phyloP scores from a whole-genome alignment of 2,329 filamentous ascomycete species.

The Xylariaceae sp. region DNA sequence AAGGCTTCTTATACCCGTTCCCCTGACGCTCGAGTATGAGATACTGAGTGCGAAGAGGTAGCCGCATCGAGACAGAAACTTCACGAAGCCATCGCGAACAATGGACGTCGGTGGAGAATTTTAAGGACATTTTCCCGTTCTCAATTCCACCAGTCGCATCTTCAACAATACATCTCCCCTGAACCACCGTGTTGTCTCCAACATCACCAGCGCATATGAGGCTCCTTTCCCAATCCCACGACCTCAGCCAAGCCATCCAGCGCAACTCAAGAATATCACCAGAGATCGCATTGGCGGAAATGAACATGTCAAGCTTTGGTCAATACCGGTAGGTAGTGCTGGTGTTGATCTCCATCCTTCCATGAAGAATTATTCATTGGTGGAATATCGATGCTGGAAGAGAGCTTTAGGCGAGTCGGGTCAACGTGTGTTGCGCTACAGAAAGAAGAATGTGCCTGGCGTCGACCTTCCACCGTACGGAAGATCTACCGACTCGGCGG shows the following conservation, averaged over 20 bases:
- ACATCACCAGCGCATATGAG: background rate
- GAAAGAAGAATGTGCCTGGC: background rate
- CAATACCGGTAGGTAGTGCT: no score
- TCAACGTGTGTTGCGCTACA: no score
- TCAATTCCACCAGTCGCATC: slow-evolving; percentile 15
- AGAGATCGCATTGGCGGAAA: background rate
- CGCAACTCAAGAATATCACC: background rate
- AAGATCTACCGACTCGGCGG: background rate
- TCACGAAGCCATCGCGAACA: background rate
- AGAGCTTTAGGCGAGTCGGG: no score
- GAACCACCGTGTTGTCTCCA: no score
- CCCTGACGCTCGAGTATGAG: no score
- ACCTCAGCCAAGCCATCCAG: background rate
- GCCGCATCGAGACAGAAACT: background rate
- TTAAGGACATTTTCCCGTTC: background rate
- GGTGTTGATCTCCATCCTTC: no score
- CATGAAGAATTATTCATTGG: background rate
- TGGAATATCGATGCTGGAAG: background rate
- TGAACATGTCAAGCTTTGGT: background rate
- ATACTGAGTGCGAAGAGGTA: no score
- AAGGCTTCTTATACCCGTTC: no score
- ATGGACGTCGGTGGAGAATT: background rate
- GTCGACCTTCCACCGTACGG: background rate
- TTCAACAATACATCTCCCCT: background rate
- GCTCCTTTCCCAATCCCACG: background rate